These are phyloP conservation scores for Giardia duodenalis DNA, from an alignment of 208 protist genomes.

Conservation along the genomic window DNA sequence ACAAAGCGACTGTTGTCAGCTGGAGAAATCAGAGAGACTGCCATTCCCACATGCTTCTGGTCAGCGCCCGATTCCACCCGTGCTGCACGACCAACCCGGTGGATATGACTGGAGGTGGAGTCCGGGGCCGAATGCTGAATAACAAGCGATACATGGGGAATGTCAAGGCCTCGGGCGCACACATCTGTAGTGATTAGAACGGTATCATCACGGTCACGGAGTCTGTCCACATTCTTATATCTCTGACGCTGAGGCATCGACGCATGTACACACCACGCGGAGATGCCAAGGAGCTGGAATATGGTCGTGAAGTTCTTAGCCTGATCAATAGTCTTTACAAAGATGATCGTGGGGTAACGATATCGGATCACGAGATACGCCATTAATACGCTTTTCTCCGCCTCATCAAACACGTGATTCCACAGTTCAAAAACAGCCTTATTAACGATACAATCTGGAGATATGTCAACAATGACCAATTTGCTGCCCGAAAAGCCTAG, in stretches of 20 bases:
- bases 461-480: neutral
- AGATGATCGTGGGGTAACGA: neutral
- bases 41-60: neutral
- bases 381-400: neutral
- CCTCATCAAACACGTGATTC: neutral
- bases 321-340: neutral
- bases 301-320: neutral
- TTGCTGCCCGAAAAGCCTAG: neutral
- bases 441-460: conserved; percentile 4
- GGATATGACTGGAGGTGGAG: neutral
- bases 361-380: neutral
- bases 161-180: conserved; percentile 11
- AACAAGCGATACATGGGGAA: neutral
- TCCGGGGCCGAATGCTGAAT: neutral
- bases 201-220: neutral
- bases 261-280: neutral
- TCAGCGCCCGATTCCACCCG: neutral
- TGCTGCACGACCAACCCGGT: conserved; percentile 5
- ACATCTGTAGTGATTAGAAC: conserved; percentile 9
- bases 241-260: neutral
- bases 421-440: neutral
- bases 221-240: neutral
- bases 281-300: neutral
- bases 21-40: neutral
- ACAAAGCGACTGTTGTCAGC: neutral